A percentile compares a stretch with the other conserved stretches of the same genome.
Conservation (phyloP, 176 grass and related monocot species). For the Alopecurus myosuroides region DNA sequence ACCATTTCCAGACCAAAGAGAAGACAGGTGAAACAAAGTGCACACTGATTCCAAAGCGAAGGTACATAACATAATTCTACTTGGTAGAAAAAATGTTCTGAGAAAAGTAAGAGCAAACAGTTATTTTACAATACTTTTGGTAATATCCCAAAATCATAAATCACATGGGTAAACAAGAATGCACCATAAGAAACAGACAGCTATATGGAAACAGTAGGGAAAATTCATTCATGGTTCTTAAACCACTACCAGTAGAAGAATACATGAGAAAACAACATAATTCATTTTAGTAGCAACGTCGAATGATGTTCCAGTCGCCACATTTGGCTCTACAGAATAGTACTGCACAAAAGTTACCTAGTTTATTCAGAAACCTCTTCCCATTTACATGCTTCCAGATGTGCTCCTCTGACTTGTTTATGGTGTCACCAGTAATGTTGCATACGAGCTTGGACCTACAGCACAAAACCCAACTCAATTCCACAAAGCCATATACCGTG, state of each 20-base stretch:
- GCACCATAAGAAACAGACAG: background rate
- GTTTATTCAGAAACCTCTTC: conserved; percentile 77
- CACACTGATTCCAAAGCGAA: background rate
- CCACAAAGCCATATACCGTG: background rate
- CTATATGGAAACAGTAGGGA: background rate
- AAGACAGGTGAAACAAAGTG: background rate
- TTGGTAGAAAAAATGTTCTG: background rate
- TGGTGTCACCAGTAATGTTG: conserved; percentile 68
- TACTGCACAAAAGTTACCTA: conserved; percentile 44
- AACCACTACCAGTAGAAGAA: background rate
- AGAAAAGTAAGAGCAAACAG: background rate
- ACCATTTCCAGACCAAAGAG: background rate
- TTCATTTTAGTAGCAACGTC: background rate
- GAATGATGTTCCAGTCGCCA: background rate
- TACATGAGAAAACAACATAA: background rate
- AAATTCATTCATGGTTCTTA: background rate
- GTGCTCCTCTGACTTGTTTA: conserved; percentile 89
- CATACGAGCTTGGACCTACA: conserved; percentile 71
- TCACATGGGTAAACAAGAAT: background rate
- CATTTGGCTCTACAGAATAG: background rate
- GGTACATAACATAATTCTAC: background rate
- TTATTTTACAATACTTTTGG: background rate
- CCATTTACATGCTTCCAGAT: conserved; percentile 98
- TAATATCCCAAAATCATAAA: background rate
- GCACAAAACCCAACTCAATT: background rate